A percentile compares a stretch with the other conserved stretches of the same genome.
Evolutionary conservation across 495 filamentous ascomycete genomes (phyloP).

Genomic region (Amniculicola lignicola): DNA sequence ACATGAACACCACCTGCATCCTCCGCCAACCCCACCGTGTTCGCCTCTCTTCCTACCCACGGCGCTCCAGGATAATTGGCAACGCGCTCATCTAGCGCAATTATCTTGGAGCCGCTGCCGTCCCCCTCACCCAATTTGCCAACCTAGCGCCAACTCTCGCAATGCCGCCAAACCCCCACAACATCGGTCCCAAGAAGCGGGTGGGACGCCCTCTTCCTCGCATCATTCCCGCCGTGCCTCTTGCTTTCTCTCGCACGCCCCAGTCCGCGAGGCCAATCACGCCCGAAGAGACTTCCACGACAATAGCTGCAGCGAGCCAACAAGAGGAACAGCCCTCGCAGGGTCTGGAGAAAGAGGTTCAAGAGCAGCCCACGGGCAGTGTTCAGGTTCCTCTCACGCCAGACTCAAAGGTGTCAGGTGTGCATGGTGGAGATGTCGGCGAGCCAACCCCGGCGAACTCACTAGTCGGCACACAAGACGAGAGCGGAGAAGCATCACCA

Average conservation of each 20-base stretch:
- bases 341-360: neutral
- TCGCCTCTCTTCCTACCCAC: conserved; percentile 9
- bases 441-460: conserved; percentile 13
- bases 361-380: conserved; percentile 3
- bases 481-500: neutral
- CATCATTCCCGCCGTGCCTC: conserved; percentile 33
- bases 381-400: conserved; percentile 26
- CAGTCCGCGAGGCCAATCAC: conserved; percentile 20
- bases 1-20: neutral
- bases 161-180: conserved; percentile 22
- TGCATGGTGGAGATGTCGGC: neutral
- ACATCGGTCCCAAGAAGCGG: conserved; percentile 1
- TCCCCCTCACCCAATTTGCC: neutral
- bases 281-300: conserved; percentile 19
- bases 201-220: conserved; percentile 12
- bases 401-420: conserved; percentile 22
- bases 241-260: conserved; percentile 16
- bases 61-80: conserved; percentile 40
- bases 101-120: conserved; percentile 38
- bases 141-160: conserved; percentile 20
- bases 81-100: conserved; percentile 6
- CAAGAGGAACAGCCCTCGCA: neutral
- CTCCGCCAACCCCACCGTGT: conserved; percentile 4
- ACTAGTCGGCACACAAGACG: neutral
- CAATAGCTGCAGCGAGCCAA: conserved; percentile 10